These are phyloP conservation scores for Heterobasidion parviporum DNA, from an alignment of 1,284 basidiomycete genomes.

Conservation along the genomic window DNA sequence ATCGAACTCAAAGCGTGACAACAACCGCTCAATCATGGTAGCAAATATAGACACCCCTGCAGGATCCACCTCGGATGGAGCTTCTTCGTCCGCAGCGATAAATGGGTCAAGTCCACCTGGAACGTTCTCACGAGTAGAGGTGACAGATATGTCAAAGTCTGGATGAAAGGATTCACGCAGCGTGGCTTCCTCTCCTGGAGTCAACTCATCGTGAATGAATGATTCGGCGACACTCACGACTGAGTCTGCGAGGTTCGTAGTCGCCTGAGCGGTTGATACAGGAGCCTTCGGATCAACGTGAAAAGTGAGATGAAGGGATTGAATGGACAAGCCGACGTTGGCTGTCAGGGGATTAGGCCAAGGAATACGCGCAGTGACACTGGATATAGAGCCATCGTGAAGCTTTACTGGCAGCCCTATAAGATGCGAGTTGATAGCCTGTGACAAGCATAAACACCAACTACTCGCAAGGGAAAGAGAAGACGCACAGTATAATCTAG, in stretches of 20 bases:
- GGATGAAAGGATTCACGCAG: conserved; percentile 64
- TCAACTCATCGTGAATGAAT: conserved; percentile 79
- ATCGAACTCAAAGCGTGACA: conserved; percentile 77
- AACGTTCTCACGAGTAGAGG: conserved; percentile 31
- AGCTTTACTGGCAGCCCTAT: conserved; percentile 61
- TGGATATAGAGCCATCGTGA: conserved; percentile 63
- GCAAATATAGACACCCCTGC: conserved; percentile 79
- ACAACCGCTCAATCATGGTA: conserved; percentile 73
- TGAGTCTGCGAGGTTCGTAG: conserved; percentile 58
- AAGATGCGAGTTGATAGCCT: conserved; percentile 82
- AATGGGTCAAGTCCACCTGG: conserved; percentile 66
- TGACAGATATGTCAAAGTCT: conserved; percentile 23
- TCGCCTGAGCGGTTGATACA: conserved; percentile 10
- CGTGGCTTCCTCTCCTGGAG: conserved; percentile 60
- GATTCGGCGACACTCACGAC: conserved; percentile 76
- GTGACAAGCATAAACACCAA: background rate
- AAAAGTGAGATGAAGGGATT: conserved; percentile 55
- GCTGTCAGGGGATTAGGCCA: conserved; percentile 71
- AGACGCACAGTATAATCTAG: conserved; percentile 65
- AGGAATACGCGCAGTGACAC: conserved; percentile 69
- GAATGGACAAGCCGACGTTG: conserved; percentile 58
- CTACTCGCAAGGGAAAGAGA: background rate
- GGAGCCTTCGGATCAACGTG: conserved; percentile 30
- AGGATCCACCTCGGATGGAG: conserved; percentile 34
- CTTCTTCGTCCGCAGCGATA: conserved; percentile 28